Evolutionary conservation across 1,284 basidiomycete genomes (phyloP), one percentile per base, ranked within the genome.

Genomic region (Sporisorium sorghi): DNA sequence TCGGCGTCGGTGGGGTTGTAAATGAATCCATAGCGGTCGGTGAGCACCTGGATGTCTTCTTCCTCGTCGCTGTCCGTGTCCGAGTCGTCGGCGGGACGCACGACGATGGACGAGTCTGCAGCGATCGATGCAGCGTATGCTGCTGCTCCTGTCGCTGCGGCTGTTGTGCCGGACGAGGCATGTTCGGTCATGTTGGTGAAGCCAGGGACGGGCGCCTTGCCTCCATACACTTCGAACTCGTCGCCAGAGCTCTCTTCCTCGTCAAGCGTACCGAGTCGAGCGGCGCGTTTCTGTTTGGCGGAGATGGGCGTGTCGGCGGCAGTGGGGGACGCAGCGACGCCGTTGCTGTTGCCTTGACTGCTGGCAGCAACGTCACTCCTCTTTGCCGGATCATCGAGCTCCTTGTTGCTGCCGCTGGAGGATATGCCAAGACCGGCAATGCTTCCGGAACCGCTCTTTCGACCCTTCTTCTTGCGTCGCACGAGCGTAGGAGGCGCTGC

Each of bases 1-100:
- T 94, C 93, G 72, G 93, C 92, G 78, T 89, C 88, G 89, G 80
- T 81, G 12, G 78, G 77, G 77, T 93, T 92, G 75, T 94, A 97
- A 81, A 97, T 91, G 86, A 98, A 98, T 0, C 96, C 96, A 82
- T 93, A 98, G n/a, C 93, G 90, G 80, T 97, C 96, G 6, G 94
- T 94, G 73, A 97, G 86, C 2, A 90, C 89, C 21, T 73, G 48
- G 10, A 73, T 59, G 47, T 90, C 88, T 42, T 89, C 88, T 32
- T 76, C 73, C 7, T 51, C 12, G 3, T 60, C 61, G 53, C 69
- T 73, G 37, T 76, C 73, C 5, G 32, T 56, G 21, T 66, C 72
- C n/a, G 67, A 62, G 5, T 58, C 65, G 17, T 64, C 66, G 43
- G 32, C 49, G 19, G 56, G 52, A 19, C 21, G 71, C 71, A 50